These are phyloP conservation scores for Bryum argenteum DNA, from an alignment of 225 moss, liverwort and hornwort genomes.

Conservation along the genomic window DNA sequence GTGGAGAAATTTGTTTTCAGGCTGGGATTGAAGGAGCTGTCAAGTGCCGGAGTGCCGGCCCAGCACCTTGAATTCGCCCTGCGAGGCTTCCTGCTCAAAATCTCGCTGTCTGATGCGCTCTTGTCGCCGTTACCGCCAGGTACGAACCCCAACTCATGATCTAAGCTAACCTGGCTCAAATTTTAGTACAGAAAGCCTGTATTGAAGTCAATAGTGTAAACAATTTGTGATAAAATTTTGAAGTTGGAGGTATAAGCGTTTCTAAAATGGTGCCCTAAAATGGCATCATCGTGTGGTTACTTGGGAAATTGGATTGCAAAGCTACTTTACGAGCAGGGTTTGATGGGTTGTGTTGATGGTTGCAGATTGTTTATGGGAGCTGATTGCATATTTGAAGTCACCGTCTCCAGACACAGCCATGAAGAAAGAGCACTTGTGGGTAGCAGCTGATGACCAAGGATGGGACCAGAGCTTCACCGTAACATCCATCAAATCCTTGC, in stretches of 20 bases:
- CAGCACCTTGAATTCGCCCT: conserved; percentile 80
- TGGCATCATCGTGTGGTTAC: no score
- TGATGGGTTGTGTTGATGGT: not conserved
- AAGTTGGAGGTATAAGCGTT: no score
- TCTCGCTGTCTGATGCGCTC: conserved; percentile 65
- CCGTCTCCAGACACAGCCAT: conserved; percentile 61
- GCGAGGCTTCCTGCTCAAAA: conserved; percentile 83
- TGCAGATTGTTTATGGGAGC: conserved; percentile 84
- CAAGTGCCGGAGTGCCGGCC: conserved; percentile 51
- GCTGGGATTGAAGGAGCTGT: conserved; percentile 59
- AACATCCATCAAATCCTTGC: conserved; percentile 78
- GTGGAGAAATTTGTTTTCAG: conserved; percentile 89
- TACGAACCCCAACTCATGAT: conserved; percentile 17
- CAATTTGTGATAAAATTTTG: no score
- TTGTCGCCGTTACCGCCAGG: conserved; percentile 69
- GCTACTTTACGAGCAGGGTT: no score
- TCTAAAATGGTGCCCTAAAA: no score
- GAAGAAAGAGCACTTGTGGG: conserved; percentile 66
- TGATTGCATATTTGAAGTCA: conserved; percentile 71
- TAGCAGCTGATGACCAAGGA: conserved; percentile 63
- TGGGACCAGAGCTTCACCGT: conserved; percentile 69
- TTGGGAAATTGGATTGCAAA: no score
- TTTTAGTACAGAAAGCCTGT: no score
- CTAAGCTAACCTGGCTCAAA: not conserved
- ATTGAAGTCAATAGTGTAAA: no score